Conservation (phyloP, 768 basidiomycete species). For the Lactarius hengduanensis region DNA sequence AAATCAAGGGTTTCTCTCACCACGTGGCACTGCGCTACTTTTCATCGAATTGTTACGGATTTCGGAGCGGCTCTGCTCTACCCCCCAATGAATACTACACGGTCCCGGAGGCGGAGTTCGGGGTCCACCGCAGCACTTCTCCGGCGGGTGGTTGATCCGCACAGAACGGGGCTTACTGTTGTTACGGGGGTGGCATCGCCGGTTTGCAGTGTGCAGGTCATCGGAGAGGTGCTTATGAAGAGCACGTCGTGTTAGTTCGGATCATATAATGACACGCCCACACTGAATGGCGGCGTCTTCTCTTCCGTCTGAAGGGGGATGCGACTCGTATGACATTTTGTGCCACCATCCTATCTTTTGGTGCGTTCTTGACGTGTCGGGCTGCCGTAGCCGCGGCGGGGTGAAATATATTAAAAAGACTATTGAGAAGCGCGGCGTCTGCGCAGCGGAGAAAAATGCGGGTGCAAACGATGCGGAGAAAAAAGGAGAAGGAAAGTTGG, state of each 20-base stretch:
- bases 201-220: not conserved
- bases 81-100: not conserved
- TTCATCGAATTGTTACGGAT: not conserved
- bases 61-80: not conserved
- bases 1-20: not conserved
- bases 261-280: not conserved
- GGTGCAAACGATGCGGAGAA: not conserved
- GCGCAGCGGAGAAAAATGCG: not conserved
- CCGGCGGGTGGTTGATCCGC: not conserved
- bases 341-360: not conserved
- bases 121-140: not conserved
- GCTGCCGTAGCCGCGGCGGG: not conserved
- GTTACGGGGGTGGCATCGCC: not conserved
- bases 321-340: not conserved
- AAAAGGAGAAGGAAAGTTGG: not conserved
- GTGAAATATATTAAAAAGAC: not conserved
- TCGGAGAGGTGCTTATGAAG: not conserved
- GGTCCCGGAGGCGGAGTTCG: not conserved
- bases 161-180: not conserved
- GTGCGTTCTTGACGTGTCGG: not conserved
- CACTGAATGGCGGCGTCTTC: not conserved
- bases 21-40: not conserved
- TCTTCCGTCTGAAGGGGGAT: not conserved
- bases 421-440: too few relatives aligned
- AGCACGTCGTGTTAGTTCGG: not conserved